Evolutionary conservation across 2,329 filamentous ascomycete genomes (phyloP), one percentile per base, ranked within the genome.

Genomic region (Paracorniculantispora psalliotae): DNA sequence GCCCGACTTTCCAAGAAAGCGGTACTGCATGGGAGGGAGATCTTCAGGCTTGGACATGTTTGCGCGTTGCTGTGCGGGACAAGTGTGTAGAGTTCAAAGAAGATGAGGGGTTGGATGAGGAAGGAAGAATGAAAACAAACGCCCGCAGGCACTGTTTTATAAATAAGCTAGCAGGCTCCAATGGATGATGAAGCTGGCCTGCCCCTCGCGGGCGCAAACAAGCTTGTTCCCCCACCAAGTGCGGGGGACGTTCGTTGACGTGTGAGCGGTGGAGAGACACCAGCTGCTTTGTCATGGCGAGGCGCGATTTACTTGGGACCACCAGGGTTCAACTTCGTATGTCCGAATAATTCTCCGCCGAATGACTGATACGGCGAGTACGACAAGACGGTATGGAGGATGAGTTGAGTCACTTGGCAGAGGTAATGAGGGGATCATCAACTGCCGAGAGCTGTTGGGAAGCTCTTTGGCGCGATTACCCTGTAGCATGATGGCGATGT

Each of bases 1-100:
- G 57, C 89, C 88, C 17, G 86, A 88, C 41, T 81, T 82, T 67
- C 89, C 88, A 8, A 91, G 79, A 73, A 84, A 85, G 65, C 88
- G 85, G 73, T 90, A 90, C 67, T 87, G 79, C 88, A 90, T 90
- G 57, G 72, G 74, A 56, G 73, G 77, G 54, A 74, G 68, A 63
- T 74, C 75, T 56, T 75, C 72, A 49, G 77, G 76, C 63, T 74
- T 75, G 12, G 71, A 65, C 73, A 75, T 75, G 48, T 15, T 54
- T 54, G 26, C 15, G 17, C 17, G 17, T 8, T 47, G 13, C 25
- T 43, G 9, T 53, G 12, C 4, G n/a, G 23, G n/a, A 26, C 7
- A 21, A 9, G 23, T 3, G 35, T 41, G 21, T 2, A 35, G 6
- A 15, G 21, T 13, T 28, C 17, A 12, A 28, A 17, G 19, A 15